Base-by-base conservation (phyloP, 176 grass and related monocot genomes). In the Musa acuminata region DNA sequence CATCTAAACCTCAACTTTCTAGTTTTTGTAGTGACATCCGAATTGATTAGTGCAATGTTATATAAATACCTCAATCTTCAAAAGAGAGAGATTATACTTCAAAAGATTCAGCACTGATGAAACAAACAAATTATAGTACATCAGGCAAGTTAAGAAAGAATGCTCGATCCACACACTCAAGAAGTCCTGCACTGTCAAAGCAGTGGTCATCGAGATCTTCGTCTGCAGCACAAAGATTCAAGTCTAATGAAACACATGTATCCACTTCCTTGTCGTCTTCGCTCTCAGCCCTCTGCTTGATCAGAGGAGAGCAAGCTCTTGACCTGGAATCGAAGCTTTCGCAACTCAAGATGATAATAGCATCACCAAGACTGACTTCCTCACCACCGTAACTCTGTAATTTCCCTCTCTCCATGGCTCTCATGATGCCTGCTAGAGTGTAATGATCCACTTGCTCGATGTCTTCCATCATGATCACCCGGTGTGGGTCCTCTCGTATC, bases 391-490 rank as follows among this genome's bases (percentile, higher is more conserved):
- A 67, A 48, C 77, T 72, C 49, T 48, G 62, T 13, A 87, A 52
- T 29, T 62, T 79, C 64, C 91, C 90, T 55, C 57, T 77, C 55
- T 71, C 17, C 2, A 94, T 87, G 25, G 82, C 83, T 2, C 58
- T 84, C 69, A 49, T 87, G 14, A 99, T 78, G 48, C 50, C 24
- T 14, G 75, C 79, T 54, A 85, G 71, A 8, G 80, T 54, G 9
- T 79, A 77, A 80, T 55, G 52, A 14, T 84, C 80, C 67, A 89
- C 12, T 27, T 81, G 82, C 59, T 94, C 88, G 8, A 89, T 59
- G 53, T 77, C 84, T 1, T 91, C 69, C n/a, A 99, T 79, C 82
- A 89, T 64, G 69, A 99, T 81, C 22, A 99, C 91, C 53, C 73
- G 78, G 55, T 85, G 90, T 17, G 84, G 86, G 67, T 82, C 85